Conservation (phyloP, 176 grass and related monocot species). For the Bothriochloa decipiens region DNA sequence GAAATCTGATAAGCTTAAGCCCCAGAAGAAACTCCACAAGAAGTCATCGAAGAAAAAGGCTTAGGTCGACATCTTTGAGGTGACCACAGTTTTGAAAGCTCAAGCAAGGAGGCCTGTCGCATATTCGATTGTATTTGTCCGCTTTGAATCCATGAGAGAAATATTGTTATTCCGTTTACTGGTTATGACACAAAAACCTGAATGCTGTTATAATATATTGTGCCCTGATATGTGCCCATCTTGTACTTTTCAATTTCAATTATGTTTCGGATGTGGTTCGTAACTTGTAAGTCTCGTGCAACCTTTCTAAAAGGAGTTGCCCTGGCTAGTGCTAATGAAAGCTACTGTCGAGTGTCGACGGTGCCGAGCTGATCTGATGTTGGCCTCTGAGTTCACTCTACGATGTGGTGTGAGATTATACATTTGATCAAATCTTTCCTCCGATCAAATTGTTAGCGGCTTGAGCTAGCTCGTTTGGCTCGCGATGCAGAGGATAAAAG, state of each 20-base stretch:
- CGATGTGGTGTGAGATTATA: not conserved
- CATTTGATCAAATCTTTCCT: not conserved
- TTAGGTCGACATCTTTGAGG: slow-evolving; percentile 27
- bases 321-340: not conserved
- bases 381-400: too few relatives aligned
- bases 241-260: not conserved
- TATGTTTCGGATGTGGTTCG: not conserved
- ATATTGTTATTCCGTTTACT: slow-evolving; percentile 37
- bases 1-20: slow-evolving; percentile 55
- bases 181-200: slow-evolving; percentile 26
- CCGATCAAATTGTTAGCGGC: too few relatives aligned
- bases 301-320: not conserved
- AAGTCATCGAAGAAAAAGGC: slow-evolving; percentile 70
- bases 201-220: slow-evolving; percentile 27
- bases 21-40: slow-evolving; percentile 66
- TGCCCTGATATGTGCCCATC: not conserved
- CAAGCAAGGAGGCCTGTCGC: not conserved
- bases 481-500: too few relatives aligned
- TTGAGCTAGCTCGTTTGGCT: too few relatives aligned
- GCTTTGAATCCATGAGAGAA: slow-evolving; percentile 33
- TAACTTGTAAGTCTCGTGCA: not conserved
- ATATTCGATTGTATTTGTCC: slow-evolving; percentile 23
- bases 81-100: slow-evolving; percentile 28
- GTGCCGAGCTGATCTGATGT: not conserved
- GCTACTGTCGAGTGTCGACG: not conserved